phyloP scores from a whole-genome alignment of 2,329 filamentous ascomycete genomes.

The Fusarium proliferatum region DNA sequence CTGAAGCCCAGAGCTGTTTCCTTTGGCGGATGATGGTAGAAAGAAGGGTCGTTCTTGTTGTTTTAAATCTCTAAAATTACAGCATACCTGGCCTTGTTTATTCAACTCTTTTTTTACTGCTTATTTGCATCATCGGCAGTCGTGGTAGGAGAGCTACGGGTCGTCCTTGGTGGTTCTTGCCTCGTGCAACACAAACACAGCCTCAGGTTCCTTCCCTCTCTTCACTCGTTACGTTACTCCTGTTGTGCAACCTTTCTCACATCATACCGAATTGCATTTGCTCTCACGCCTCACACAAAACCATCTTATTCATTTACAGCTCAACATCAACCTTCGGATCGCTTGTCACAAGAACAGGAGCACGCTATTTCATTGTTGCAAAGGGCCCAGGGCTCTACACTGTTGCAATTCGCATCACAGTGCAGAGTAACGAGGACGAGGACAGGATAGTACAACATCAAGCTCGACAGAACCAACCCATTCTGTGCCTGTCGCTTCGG shows the following conservation, averaged over 20 bases:
- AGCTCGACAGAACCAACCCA: slow-evolving; percentile 1
- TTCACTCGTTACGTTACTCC: slow-evolving; percentile 35
- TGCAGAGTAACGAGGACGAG: background rate
- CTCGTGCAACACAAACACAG: slow-evolving; percentile 32
- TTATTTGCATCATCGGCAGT: slow-evolving; percentile 1
- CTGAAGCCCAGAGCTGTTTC: slow-evolving; percentile 32
- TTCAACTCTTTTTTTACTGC: slow-evolving; percentile 11
- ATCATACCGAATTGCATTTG: slow-evolving; percentile 4
- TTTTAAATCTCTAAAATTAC: slow-evolving; percentile 7
- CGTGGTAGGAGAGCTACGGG: slow-evolving; percentile 13
- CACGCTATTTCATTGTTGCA: slow-evolving; percentile 25
- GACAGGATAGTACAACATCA: slow-evolving; percentile 8
- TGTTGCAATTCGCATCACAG: slow-evolving; percentile 10
- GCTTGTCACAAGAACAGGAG: slow-evolving; percentile 15
- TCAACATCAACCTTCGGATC: slow-evolving; percentile 16
- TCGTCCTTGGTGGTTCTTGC: slow-evolving; percentile 31
- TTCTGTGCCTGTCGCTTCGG: background rate
- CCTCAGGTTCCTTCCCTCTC: slow-evolving; percentile 17
- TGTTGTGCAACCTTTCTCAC: slow-evolving; percentile 31
- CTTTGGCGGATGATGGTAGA: slow-evolving; percentile 3
- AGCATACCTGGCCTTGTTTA: slow-evolving; percentile 11
- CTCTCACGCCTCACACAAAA: slow-evolving; percentile 34
- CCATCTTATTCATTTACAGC: slow-evolving; percentile 26
- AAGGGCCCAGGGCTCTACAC: slow-evolving; percentile 3
- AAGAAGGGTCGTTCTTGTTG: slow-evolving; percentile 9